Base-by-base conservation (phyloP, 371 early-diverging fungal genomes). In the Coemansia sp. region DNA sequence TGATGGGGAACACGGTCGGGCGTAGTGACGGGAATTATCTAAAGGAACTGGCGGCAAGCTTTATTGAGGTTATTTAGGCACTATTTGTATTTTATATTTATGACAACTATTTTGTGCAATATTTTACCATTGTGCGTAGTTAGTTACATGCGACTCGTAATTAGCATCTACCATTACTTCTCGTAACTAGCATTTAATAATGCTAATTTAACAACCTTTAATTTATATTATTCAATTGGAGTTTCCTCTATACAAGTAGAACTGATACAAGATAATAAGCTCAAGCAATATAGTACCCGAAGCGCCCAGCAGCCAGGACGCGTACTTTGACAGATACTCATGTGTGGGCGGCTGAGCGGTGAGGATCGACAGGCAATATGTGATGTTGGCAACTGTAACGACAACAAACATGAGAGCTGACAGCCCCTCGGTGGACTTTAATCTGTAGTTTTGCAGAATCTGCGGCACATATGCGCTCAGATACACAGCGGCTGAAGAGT, bases 321-420 rank as follows among this genome's bases (percentile, higher is more conserved):
- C 79, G 67, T 90, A 88, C 56, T 83, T 82, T 24, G 83, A 63
- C 23, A 90, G 56, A 66, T 80, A 86, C 44, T 86, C 87, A 17
- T 79, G 61, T 8, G 88, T 87, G 58, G 83, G 74, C 13, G 46
- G 24, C 39, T 72, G 73, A 46, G 53, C 60, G 7, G 84, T 69
- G 23, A 89, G 64, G 17, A 89, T 85, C 7, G 88, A 88, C 21
- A 78, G 24, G 23, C 81, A 79, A 65, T 85, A 93, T 0, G 91
- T 87, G 13, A 88, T 44, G 78, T 94, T 94, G 48, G 93, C 94
- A n/a, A 88, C 57, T 9, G 90, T 88, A 44, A 91, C 89, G 71
- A 88, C 87, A n/a, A 86, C 56, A 76, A 94, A 93, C 93, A 93
- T 92, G 36, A 81, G 72, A 58, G 91, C 64, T 6, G 88, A 84